Conservation (phyloP, 345 rosid genomes). For the Psidium friedrichsthalianum region DNA sequence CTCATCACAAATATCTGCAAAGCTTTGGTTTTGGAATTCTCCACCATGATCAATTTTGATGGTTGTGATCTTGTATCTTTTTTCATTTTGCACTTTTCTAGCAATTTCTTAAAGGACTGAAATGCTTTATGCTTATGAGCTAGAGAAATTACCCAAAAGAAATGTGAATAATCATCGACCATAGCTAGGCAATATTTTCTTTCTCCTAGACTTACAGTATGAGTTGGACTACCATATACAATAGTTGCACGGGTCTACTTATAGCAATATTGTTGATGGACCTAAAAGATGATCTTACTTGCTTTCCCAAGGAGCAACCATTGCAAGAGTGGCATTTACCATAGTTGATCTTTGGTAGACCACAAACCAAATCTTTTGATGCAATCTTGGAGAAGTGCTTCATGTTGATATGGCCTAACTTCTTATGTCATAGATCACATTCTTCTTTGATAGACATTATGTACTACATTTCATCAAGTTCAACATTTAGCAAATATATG, state of each 20-base stretch:
- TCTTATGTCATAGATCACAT: background rate
- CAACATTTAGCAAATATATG: background rate
- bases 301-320: background rate
- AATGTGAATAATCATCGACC: background rate
- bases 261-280: background rate
- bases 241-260: background rate
- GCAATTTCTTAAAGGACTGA: background rate
- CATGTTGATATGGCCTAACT: background rate
- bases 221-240: background rate
- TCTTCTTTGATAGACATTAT: too few relatives aligned
- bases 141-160: background rate
- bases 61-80: background rate
- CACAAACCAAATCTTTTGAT: background rate
- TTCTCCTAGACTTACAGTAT: background rate
- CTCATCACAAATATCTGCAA: background rate
- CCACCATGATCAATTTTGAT: background rate
- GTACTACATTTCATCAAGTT: background rate
- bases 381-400: background rate
- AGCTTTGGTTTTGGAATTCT: background rate
- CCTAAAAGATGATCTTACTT: background rate
- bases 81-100: background rate
- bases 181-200: background rate
- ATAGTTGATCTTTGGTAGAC: background rate
- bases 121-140: background rate
- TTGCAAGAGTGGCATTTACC: background rate